Evolutionary conservation across 2,329 filamentous ascomycete genomes (phyloP).

Genomic region (Ceratocystis albifundus): DNA sequence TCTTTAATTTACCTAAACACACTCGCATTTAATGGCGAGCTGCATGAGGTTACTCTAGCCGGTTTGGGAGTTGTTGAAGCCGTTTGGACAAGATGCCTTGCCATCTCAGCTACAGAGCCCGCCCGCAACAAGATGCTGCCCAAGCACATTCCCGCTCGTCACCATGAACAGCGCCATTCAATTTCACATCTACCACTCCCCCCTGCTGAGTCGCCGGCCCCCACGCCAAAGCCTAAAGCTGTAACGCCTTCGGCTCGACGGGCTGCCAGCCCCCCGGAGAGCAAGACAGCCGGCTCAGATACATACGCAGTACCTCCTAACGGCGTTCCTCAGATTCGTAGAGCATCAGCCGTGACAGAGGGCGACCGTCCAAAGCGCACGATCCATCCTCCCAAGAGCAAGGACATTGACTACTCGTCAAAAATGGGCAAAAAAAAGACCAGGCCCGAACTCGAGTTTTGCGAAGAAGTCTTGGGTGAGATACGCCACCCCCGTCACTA

Average conservation of each 20-base stretch:
- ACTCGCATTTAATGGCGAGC: slow-evolving; percentile 66
- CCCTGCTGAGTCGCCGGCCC: slow-evolving; percentile 8
- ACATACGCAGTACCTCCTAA: slow-evolving; percentile 66
- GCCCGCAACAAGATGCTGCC: slow-evolving; percentile 42
- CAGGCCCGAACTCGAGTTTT: slow-evolving; percentile 80
- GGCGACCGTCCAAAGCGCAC: slow-evolving; percentile 79
- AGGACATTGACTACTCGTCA: slow-evolving; percentile 77
- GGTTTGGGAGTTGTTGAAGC: slow-evolving; percentile 46
- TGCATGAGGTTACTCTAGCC: slow-evolving; percentile 57
- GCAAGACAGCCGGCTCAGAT: slow-evolving; percentile 36
- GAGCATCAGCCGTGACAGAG: slow-evolving; percentile 68
- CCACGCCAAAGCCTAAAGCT: slow-evolving; percentile 32
- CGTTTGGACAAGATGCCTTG: slow-evolving; percentile 38
- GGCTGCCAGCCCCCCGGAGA: slow-evolving; percentile 36
- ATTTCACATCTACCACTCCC: slow-evolving; percentile 26
- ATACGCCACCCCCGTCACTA: slow-evolving; percentile 63
- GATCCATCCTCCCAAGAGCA: slow-evolving; percentile 80
- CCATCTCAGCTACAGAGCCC: slow-evolving; percentile 42
- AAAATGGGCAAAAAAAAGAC: slow-evolving; percentile 78
- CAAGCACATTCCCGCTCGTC: slow-evolving; percentile 35
- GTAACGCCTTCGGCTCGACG: slow-evolving; percentile 17
- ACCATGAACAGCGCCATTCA: slow-evolving; percentile 36
- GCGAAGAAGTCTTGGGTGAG: slow-evolving; percentile 68
- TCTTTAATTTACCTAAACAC: slow-evolving; percentile 70
- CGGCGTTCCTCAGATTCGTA: slow-evolving; percentile 69